Evolutionary conservation across 1,284 basidiomycete species (phyloP), one percentile per base, ranked within the genome.

Genomic region (Melampsora americana): DNA sequence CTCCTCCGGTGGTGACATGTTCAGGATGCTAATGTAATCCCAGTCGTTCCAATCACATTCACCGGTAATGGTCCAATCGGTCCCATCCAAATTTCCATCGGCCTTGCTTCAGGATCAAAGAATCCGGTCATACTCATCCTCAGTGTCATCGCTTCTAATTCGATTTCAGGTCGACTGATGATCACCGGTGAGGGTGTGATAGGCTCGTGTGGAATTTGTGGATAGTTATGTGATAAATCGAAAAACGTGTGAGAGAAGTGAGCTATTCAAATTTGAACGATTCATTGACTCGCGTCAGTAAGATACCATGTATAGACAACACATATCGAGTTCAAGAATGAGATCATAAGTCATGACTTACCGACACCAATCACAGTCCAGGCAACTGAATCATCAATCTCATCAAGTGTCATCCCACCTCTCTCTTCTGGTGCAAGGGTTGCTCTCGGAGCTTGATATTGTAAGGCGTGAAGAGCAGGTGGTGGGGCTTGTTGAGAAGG

Each of bases 361-460:
- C 93, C 92, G 71, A 96, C 94, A 66, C 94, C 92, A 78, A 94
- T 92, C 79, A 97, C 93, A 11, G 92, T 93, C 94, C 94, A 97
- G 81, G 92, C 93, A 77, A 95, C 86, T 84, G 92, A 93, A 82
- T 97, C 94, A 81, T 95, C 92, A 16, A 96, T 92, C 82, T 92
- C 91, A 80, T 94, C 92, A 28, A 88, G 88, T 68, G 90, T 86
- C 39, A 87, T 83, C 66, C 87, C 87, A 59, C 87, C 85, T 20
- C 89, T 89, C 78, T 92, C 89, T 67, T 79, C 79, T 18, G 67
- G 35, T 32, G 67, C 60, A 20, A 64, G 35, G 3, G 53, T 59
- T 28, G 74, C 66, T 16, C 61, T 66, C 26, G 74, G 74, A 64
- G 60, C 35, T 46, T 76, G 74, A 20, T 62, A 66, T 46, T 69